Base-by-base conservation (phyloP, 805 yeast genomes). In the Candida khao-thaluensis region DNA sequence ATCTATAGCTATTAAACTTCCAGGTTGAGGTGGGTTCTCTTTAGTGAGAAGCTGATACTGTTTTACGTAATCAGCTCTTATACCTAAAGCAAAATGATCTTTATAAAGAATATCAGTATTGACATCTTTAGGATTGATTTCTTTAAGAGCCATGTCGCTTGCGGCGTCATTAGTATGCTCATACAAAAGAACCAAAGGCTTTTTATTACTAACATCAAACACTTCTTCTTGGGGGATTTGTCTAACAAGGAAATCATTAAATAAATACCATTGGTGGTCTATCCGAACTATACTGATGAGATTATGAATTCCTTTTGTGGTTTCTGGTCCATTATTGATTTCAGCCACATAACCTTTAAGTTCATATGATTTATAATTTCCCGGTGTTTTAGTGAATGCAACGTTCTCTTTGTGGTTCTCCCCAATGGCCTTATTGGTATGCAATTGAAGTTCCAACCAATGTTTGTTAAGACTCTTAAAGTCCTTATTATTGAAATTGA, bases 201-300 rank as follows among this genome's bases (percentile, higher is more conserved):
- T 77, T 56, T 93, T 93, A 96, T 96, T 90, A 67, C 82, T 71
- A 34, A 88, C 61, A 54, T 88, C 78, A 34, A 89, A 69, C 0
- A 85, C 97, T 50, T 93, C 97, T 10, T 72, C 74, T 49, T 82
- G 86, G 1, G 82, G 72, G 1, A 93, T 71, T 17, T 79, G 81
- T 50, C 79, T 76, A 11, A 90, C 98, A 47, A 93, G 65, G 60
- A 91, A 93, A 59, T 93, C 98, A 56, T 93, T 93, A 59, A 93
- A 88, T 54, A 93, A 59, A 53, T 73, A 79, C 99, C 99, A 93
- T 50, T 55, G 55, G 3, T 16, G 30, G 33, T 71, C 71, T 3
- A 78, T 62, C 44, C 72, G 72, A 2, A 76, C 71, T 48, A 74
- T 76, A 0, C 89, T 74, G 0, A 85, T 83, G 37, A 82, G 57